Percentiles rank a stretch among this genome's conserved stretches.
Evolutionary conservation across 148 eudicot genomes (phyloP).

Genomic region (Cornus suecica): DNA sequence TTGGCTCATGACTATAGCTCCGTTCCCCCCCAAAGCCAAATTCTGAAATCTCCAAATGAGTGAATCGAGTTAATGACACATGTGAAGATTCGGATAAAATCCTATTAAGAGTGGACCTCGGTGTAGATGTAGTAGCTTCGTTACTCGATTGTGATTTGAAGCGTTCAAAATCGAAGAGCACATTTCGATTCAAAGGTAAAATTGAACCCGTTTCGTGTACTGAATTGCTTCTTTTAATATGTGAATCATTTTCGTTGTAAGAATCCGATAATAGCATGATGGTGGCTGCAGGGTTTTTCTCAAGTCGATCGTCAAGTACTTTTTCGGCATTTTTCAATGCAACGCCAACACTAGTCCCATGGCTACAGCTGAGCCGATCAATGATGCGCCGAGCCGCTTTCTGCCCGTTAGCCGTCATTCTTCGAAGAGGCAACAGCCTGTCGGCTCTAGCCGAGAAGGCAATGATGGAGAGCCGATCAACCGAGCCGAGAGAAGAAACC

Average conservation of each 20-base stretch:
- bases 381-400: constrained; percentile 60
- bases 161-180: too few relatives aligned
- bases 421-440: constrained; percentile 55
- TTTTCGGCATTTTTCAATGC: constrained; percentile 61
- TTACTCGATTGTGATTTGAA: too few relatives aligned
- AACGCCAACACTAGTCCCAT: constrained; percentile 49
- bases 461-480: constrained; percentile 70
- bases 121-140: too few relatives aligned
- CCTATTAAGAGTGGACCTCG: constrained; percentile 28
- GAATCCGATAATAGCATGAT: constrained; percentile 78
- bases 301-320: constrained; percentile 70
- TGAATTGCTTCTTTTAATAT: too few relatives aligned
- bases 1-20: constrained; percentile 24
- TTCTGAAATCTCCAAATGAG: constrained; percentile 76
- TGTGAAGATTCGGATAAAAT: constrained; percentile 13
- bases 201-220: too few relatives aligned
- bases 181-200: too few relatives aligned
- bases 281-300: constrained; percentile 76
- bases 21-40: constrained; percentile 33
- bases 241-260: constrained; percentile 32
- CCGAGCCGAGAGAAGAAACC: constrained; percentile 66
- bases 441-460: constrained; percentile 56
- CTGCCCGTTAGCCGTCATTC: constrained; percentile 77
- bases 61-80: constrained; percentile 50
- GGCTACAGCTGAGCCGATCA: constrained; percentile 50